Percentiles rank a stretch among this genome's conserved stretches.
Conservation (phyloP, 495 filamentous ascomycete species). For the Tuber aestivum region DNA sequence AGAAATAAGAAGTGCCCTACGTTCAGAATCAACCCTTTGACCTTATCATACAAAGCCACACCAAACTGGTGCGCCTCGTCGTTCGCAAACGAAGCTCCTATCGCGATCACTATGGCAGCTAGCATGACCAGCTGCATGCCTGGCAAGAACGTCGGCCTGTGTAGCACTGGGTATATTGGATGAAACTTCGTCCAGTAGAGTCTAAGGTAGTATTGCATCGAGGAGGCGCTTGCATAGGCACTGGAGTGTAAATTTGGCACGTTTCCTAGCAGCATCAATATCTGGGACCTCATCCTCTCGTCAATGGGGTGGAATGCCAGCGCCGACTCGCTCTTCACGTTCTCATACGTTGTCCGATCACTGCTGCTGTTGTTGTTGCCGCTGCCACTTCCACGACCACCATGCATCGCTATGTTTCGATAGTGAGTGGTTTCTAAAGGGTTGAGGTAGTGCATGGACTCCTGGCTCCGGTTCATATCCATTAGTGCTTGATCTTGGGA, state of each 20-base stretch:
- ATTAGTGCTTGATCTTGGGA: slow-evolving; percentile 38
- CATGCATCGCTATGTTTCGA: slow-evolving; percentile 33
- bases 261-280: slow-evolving; percentile 36
- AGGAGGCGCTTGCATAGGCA: slow-evolving; percentile 30
- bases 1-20: slow-evolving; percentile 18
- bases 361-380: background rate
- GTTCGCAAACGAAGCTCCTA: slow-evolving; percentile 41
- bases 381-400: slow-evolving; percentile 12
- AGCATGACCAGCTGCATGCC: slow-evolving; percentile 48
- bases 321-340: slow-evolving; percentile 23
- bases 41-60: slow-evolving; percentile 41
- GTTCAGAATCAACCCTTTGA: slow-evolving; percentile 38
- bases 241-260: slow-evolving; percentile 36
- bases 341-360: slow-evolving; percentile 13
- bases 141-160: slow-evolving; percentile 50
- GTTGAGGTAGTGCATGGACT: slow-evolving; percentile 32
- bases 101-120: slow-evolving; percentile 40
- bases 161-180: slow-evolving; percentile 51
- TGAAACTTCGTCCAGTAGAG: slow-evolving; percentile 46
- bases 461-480: slow-evolving; percentile 36
- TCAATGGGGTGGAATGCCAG: slow-evolving; percentile 40
- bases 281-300: slow-evolving; percentile 34
- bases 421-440: slow-evolving; percentile 40
- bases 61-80: slow-evolving; percentile 40
- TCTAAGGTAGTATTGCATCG: slow-evolving; percentile 41